Base-by-base conservation (phyloP, 306 rosid species). In the Citrullus amarus region DNA sequence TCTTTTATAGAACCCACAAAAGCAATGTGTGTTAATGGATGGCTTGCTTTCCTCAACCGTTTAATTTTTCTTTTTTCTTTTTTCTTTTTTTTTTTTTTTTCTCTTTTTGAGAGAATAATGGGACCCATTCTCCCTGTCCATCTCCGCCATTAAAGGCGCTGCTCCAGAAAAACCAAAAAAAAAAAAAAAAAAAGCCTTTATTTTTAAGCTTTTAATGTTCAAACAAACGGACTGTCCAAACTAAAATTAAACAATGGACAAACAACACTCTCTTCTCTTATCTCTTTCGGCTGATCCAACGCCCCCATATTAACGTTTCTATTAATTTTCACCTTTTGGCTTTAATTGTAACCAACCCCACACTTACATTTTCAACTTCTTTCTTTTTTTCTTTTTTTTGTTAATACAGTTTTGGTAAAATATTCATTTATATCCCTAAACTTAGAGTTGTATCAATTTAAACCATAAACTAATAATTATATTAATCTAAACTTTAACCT, bases 271-370 rank as follows among this genome's bases (percentile, higher is more conserved):
- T 18, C 25, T 61, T 65, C 54, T 34, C 51, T 17, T 50, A 22
- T 77, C 55, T 60, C 56, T 59, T 58, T 68, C 34, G 12, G 55
- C 20, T 58, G 70, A 61, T 60, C 44, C 55, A 62, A 62, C 46
- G 56, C 50, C 30, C 18, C 25, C 9, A 17, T 10, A n/a, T 25
- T 46, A 34, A 30, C 60, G 38, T 63, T 46, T 48, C 63, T 66
- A 43, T 32, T 36, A 39, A 3, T 16, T 63, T 53, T 50, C 12
- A 55, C 84, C 89, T 88, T 88, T 88, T 83, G 55, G 87, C 81
- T 86, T 88, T 86, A 22, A 85, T 84, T 77, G 80, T 38, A 76
- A 82, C 36, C 75, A 58, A 73, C 46, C 43, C 81, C 76, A 69
- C 55, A 6, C 9, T 22, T 22, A 22, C 5, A 1, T 1, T 2